Conservation (phyloP, 176 grass and related monocot genomes). For the Paspalum vaginatum region DNA sequence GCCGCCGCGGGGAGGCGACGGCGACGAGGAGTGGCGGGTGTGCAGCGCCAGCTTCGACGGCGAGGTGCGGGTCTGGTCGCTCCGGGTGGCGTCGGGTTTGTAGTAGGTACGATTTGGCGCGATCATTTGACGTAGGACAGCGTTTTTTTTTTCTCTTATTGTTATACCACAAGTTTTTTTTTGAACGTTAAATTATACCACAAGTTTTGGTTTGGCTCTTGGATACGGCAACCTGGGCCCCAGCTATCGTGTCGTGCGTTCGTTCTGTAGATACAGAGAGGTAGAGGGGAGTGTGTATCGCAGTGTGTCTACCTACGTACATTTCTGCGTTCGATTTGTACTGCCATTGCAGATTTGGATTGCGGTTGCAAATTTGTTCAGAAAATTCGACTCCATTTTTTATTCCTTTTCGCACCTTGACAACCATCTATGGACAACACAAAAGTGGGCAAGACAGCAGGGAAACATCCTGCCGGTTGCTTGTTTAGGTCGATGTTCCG, state of each 20-base stretch:
- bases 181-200: too few relatives aligned
- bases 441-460: conserved; percentile 21
- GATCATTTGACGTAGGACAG: conserved; percentile 30
- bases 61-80: conserved; percentile 73
- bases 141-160: background rate
- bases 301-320: background rate
- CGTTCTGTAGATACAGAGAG: background rate
- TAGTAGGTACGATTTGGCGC: conserved; percentile 34
- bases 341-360: background rate
- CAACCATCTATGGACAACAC: background rate
- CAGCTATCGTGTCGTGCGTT: background rate
- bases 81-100: conserved; percentile 50
- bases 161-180: too few relatives aligned
- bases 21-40: conserved; percentile 65
- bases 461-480: conserved; percentile 25
- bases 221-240: background rate
- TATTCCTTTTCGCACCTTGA: background rate
- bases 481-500: conserved; percentile 26
- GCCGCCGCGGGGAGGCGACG: background rate
- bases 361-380: background rate
- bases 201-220: background rate
- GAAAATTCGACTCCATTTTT: background rate
- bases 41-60: conserved; percentile 84
- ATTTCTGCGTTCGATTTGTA: background rate
- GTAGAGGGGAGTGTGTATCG: background rate